Evolutionary conservation across 139 green algal species (phyloP).

Genomic region (Coelastrella sp.): DNA sequence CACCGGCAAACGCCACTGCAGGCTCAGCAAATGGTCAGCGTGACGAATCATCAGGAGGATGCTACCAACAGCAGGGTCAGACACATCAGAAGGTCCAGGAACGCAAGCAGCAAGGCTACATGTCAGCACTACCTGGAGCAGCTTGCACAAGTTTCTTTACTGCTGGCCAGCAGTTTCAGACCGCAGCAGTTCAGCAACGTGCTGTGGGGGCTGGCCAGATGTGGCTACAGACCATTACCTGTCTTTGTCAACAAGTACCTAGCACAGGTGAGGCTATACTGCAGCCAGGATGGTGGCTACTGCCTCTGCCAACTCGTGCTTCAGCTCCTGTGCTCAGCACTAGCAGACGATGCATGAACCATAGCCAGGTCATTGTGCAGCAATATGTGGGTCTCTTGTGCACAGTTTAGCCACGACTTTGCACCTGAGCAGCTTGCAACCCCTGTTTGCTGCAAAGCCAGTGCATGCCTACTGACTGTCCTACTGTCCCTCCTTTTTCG

Average conservation of each 20-base stretch:
- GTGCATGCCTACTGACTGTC: neutral
- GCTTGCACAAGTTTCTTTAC: constrained; percentile 7
- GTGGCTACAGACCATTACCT: neutral
- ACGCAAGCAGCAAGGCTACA: neutral
- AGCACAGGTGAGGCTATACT: neutral
- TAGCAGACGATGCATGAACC: neutral
- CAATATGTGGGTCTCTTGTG: neutral
- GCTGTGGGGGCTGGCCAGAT: constrained; percentile 47
- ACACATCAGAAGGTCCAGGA: neutral
- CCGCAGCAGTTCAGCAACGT: constrained; percentile 48
- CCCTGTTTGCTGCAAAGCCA: neutral
- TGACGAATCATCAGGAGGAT: neutral
- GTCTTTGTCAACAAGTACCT: constrained; percentile 11
- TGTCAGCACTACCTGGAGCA: constrained; percentile 1
- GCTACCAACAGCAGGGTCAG: constrained; percentile 6
- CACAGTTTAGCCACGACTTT: too few relatives aligned
- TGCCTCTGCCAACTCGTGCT: neutral
- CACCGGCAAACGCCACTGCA: neutral
- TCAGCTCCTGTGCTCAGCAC: too few relatives aligned
- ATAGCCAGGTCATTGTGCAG: neutral
- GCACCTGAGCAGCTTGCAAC: too few relatives aligned
- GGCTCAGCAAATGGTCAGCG: neutral
- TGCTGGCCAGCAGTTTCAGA: constrained; percentile 14
- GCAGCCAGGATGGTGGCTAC: neutral
- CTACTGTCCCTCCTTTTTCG: neutral